phyloP scores from a whole-genome alignment of 345 rosid genomes.

The Brassica napus region DNA sequence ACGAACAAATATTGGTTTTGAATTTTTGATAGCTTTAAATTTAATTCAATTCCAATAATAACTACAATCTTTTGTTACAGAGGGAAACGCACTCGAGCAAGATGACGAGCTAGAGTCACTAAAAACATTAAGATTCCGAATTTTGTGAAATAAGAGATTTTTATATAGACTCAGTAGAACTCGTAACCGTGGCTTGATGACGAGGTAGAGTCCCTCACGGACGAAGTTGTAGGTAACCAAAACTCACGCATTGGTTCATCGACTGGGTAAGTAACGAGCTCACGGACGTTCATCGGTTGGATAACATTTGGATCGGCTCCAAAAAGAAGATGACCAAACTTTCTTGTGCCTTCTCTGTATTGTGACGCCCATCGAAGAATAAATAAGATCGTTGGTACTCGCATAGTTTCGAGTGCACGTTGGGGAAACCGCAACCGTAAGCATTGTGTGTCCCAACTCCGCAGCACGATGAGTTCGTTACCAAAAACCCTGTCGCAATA shows the following conservation, averaged over 20 bases:
- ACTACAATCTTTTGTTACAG: conserved; percentile 18
- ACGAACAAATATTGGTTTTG: too few relatives aligned
- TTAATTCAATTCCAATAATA: neutral
- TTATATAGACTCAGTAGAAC: conserved; percentile 12
- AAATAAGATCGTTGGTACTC: too few relatives aligned
- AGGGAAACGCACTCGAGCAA: neutral
- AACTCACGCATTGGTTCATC: conserved; percentile 32
- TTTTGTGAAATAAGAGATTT: neutral
- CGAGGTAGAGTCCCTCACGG: conserved; percentile 10
- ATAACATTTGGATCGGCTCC: conserved; percentile 35
- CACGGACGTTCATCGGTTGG: conserved; percentile 35
- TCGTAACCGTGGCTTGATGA: conserved; percentile 14
- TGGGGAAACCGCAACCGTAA: too few relatives aligned
- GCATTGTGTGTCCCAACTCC: too few relatives aligned
- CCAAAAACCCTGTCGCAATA: too few relatives aligned
- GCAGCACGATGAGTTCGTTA: too few relatives aligned
- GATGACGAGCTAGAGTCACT: neutral
- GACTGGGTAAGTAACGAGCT: conserved; percentile 22
- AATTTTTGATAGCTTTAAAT: neutral
- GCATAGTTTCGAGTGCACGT: too few relatives aligned
- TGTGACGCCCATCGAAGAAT: too few relatives aligned
- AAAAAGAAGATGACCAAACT: conserved; percentile 33
- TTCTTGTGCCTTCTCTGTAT: conserved; percentile 38
- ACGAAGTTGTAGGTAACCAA: conserved; percentile 12
- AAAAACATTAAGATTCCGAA: neutral